Evolutionary conservation across 768 basidiomycete genomes (phyloP), one percentile per base, ranked within the genome.

Genomic region (Macrolepiota dolichaula): DNA sequence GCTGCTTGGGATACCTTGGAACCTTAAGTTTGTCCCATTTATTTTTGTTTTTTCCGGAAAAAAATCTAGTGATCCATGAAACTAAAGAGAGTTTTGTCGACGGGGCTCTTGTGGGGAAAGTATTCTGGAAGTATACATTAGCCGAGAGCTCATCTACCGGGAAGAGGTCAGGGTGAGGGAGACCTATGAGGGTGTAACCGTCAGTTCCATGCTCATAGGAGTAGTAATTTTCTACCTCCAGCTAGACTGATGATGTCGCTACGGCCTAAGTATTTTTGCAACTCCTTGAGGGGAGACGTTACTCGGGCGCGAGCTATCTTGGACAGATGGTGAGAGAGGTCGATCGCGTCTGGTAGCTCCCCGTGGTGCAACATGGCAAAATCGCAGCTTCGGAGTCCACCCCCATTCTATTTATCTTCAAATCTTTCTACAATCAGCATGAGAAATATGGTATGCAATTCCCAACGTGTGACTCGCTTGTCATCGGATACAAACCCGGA

Each of bases 291-390:
- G 0, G 89, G 86, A 42, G 84, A 87, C 2, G 73, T 62, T 29
- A 66, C 53, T 47, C 89, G 76, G 29, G 79, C 76, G 57, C 75
- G 78, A 2, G 87, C 71, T 19, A 86, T 38, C 2, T 72, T 68
- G n/a, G 86, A 89, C 29, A 92, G 73, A 69, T 92, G 91, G 68
- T 91, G 87, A 22, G 84, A 85, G 49, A 91, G 75, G 73, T 92
- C 88, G 59, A 88, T 74, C 0, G 87, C 79, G 44, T 83, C 77
- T 54, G 68, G 65, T 13, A 61, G 69, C 64, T 79, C 77, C 66
- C 77, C 76, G 15, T 27, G 38, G n/a, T 35, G 29, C 27, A 42
- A 22, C 61, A 57, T 52, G 42, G 32, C 4, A 35, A 42, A 13
- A 19, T 44, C 25, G 44, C 42, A 40, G 55, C 11, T n/a, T n/a